Evolutionary conservation across 352 stramenopile species (phyloP), one percentile per base, ranked within the genome.

Genomic region (Phytophthora tentaculata): DNA sequence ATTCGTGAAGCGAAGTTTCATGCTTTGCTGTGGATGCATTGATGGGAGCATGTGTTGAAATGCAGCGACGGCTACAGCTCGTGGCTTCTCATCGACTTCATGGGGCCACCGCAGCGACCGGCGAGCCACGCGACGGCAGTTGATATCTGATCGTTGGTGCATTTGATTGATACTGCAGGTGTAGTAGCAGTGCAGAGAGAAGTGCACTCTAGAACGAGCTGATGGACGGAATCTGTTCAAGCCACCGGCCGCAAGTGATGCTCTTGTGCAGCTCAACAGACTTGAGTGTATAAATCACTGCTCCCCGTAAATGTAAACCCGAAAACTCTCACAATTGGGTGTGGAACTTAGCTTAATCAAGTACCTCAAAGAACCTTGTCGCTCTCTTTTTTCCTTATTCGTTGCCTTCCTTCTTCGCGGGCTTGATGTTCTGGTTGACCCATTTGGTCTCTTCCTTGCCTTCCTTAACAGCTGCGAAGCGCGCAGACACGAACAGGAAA

Each of bases 401-500:
- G n/a, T 28, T 24, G 55, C 54, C 43, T 13, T 58, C 48, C 39
- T 64, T 53, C 43, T 71, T 69, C 23, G 69, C 61, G 1, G 75
- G 71, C 24, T 84, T 86, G 56, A 90, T 73, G 71, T 90, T 90
- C 71, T 88, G 81, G 64, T 92, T 92, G 47, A 83, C 74, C 84
- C 84, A 92, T 62, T 90, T 90, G 68, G 82, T 92, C 71, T 92
- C 84, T 54, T 89, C 77, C 53, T 90, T 92, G 48, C 73, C 79
- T 56, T 90, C 79, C n/a, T 72, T 77, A 14, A 88, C 37, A 14
- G 84, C 84, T 10, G 83, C 77, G 53, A 79, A 89, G 28, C 84
- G 84, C 28, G 84, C 84, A 9, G 88, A 81, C n/a, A 95, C 86
- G 65, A 96, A 97, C 14, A 97, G 59, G 53, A 97, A 96, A 71